Base-by-base conservation (phyloP, 208 protist species). In the Vickermania spadyakhi region DNA sequence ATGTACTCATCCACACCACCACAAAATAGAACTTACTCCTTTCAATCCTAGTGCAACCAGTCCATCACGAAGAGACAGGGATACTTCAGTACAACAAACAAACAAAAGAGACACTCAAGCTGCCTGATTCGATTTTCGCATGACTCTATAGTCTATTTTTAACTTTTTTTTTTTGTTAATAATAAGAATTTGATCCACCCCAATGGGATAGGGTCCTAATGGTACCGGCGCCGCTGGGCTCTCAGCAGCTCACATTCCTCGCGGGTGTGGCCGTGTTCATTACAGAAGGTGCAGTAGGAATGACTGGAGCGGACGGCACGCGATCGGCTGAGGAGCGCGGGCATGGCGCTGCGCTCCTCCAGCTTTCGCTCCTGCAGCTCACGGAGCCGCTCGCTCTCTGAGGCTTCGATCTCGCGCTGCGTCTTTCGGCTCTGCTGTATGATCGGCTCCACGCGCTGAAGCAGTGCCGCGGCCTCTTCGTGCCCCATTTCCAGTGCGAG, bases 201-300 rank as follows among this genome's bases (percentile, higher is more conserved):
- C n/a, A n/a, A n/a, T n/a, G n/a, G n/a, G n/a, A n/a, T n/a, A n/a
- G n/a, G n/a, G n/a, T n/a, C n/a, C n/a, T n/a, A n/a, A n/a, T n/a
- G n/a, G n/a, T n/a, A n/a, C n/a, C 86, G 74, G 1, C 65, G 62
- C 2, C 86, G 69, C 58, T 94, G 91, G 42, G 81, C 83, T 2
- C 72, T 79, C 18, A 76, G 66, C 23, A 91, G 26, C 0, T 84
- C 80, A 45, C 87, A 94, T 67, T 91, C 84, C 0, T 56, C 69
- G 0, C 87, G 73, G 13, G 66, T 68, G 62, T 94, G 87, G 0
- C 84, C 84, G 26, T 62, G 62, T 14, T 91, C 84, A 49, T 94
- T 94, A 58, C 87, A 94, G 59, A 79, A 94, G 54, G 57, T 80
- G 61, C 87, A 94, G 72, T 88, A 89, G 36, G 74, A 54, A 64